Percentiles rank a stretch among this genome's conserved stretches.
Evolutionary conservation across 768 basidiomycete genomes (phyloP).

Genomic region (Lentinula raphanica): DNA sequence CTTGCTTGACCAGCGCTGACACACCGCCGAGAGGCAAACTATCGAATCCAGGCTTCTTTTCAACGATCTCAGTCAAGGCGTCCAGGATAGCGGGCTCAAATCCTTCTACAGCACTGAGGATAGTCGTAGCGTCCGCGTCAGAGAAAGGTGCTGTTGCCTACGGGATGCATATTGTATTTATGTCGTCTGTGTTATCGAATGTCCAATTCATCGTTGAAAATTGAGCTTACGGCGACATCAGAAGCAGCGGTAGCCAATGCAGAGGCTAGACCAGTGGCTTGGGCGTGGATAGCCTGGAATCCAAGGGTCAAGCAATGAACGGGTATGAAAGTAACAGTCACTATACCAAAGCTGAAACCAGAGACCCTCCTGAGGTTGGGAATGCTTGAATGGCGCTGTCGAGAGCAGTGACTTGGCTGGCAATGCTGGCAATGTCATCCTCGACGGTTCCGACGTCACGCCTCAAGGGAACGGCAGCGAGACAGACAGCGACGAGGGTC

Average conservation of each 20-base stretch:
- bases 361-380: slow-evolving; percentile 15
- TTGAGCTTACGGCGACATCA: slow-evolving; percentile 21
- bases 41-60: slow-evolving; percentile 22
- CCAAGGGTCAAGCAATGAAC: not conserved
- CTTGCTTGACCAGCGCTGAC: slow-evolving; percentile 23
- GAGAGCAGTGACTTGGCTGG: slow-evolving; percentile 22
- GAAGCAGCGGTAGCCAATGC: slow-evolving; percentile 19
- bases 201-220: not conserved
- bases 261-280: slow-evolving; percentile 15
- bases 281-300: slow-evolving; percentile 22
- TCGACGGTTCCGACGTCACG: slow-evolving; percentile 24
- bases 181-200: not conserved
- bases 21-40: slow-evolving; percentile 25
- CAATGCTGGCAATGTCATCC: slow-evolving; percentile 23
- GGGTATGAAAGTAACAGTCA: not conserved
- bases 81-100: slow-evolving; percentile 23
- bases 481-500: slow-evolving; percentile 19
- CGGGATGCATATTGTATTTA: too few relatives aligned
- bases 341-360: slow-evolving; percentile 1
- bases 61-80: slow-evolving; percentile 17
- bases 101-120: slow-evolving; percentile 18
- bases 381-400: slow-evolving; percentile 25
- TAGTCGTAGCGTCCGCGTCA: slow-evolving; percentile 20
- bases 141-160: slow-evolving; percentile 20
- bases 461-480: slow-evolving; percentile 14